A percentile compares a stretch with the other conserved stretches of the same genome.
Evolutionary conservation across 163 green algal genomes (phyloP).

Genomic region (Smithsoniella earleae): DNA sequence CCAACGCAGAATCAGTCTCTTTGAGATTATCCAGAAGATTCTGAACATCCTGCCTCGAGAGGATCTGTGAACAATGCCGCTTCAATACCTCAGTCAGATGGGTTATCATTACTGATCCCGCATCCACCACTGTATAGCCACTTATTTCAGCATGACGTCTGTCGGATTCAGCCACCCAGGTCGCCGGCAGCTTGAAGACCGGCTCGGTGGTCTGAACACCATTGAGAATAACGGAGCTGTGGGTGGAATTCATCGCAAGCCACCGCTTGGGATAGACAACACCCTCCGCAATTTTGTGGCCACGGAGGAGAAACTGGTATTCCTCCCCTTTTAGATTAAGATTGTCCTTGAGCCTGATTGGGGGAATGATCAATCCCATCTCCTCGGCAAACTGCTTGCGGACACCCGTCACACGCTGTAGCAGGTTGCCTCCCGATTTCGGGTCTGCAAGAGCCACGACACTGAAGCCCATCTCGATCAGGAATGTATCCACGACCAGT

Average conservation of each 20-base stretch:
- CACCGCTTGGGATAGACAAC: neutral
- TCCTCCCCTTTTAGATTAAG: neutral
- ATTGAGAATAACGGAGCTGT: neutral
- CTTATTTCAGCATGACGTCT: neutral
- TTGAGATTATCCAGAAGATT: too few species aligned
- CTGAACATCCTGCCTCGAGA: too few species aligned
- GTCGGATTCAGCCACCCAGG: neutral
- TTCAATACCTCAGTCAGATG: constrained; percentile 1
- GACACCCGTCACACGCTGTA: neutral
- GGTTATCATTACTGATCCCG: neutral
- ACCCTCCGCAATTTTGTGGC: neutral
- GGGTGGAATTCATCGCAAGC: neutral
- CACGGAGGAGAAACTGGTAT: neutral
- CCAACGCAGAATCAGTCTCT: too few species aligned
- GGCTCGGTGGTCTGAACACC: neutral
- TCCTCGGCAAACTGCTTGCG: neutral
- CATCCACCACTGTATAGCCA: constrained; percentile 9
- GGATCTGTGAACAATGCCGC: too few species aligned
- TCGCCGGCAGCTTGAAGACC: neutral
- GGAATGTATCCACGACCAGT: neutral
- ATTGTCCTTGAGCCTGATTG: neutral
- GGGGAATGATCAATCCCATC: neutral
- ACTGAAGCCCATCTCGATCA: neutral
- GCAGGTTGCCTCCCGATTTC: neutral
- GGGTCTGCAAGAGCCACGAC: neutral